A percentile compares a stretch with the other conserved stretches of the same genome.
Conservation (phyloP, 192 early-diverging fungal genomes). For the Entomortierella beljakovae region DNA sequence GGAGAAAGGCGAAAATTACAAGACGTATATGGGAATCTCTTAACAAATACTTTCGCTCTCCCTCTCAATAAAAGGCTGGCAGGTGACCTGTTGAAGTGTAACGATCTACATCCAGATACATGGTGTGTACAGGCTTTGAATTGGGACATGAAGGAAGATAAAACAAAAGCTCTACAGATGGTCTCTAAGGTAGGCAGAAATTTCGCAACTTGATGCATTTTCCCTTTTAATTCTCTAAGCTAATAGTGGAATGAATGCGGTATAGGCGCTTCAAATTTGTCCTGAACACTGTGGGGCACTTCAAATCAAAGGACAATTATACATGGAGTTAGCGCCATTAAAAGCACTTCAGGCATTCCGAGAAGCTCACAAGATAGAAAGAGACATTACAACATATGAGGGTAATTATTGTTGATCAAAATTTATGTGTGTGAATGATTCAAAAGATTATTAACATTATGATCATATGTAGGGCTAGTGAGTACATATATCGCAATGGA, state of each 20-base stretch:
- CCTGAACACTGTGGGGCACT: slow-evolving; percentile 32
- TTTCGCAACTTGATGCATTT: background rate
- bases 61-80: slow-evolving; percentile 6
- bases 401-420: slow-evolving; percentile 6
- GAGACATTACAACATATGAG: slow-evolving; percentile 22
- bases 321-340: slow-evolving; percentile 4
- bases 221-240: background rate
- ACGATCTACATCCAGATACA: slow-evolving; percentile 26
- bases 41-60: background rate
- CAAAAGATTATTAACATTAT: background rate
- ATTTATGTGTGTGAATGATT: background rate
- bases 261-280: slow-evolving; percentile 20
- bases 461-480: slow-evolving; percentile 10
- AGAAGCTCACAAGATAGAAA: slow-evolving; percentile 15
- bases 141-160: slow-evolving; percentile 18
- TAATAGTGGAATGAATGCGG: background rate
- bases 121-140: slow-evolving; percentile 34
- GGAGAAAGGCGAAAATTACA: too few species aligned
- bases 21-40: background rate
- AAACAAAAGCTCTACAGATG: slow-evolving; percentile 24
- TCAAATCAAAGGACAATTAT: slow-evolving; percentile 17
- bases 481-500: slow-evolving; percentile 22
- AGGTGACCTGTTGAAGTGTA: slow-evolving; percentile 10
- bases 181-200: slow-evolving; percentile 8
- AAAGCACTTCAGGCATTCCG: slow-evolving; percentile 24